Conservation (phyloP, 768 basidiomycete species). For the Boletus speciosus region DNA sequence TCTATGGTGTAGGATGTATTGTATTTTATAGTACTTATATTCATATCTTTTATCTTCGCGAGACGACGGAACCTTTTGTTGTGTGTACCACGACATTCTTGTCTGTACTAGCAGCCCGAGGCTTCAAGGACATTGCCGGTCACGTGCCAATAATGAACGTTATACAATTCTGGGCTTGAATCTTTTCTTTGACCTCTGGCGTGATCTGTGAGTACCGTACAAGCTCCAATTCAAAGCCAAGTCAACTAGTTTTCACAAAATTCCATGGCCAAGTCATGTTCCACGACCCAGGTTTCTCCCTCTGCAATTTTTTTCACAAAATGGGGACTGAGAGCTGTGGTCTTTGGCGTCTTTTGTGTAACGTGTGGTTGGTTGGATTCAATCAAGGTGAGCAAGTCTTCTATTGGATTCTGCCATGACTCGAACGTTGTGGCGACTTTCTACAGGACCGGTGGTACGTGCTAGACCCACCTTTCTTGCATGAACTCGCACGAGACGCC, state of each 20-base stretch:
- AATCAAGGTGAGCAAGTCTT: slow-evolving; percentile 50
- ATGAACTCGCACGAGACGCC: slow-evolving; percentile 71
- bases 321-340: slow-evolving; percentile 32
- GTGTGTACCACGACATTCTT: no score
- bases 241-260: neutral
- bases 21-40: slow-evolving; percentile 34
- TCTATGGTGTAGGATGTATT: slow-evolving; percentile 28
- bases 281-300: neutral
- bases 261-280: slow-evolving; percentile 18
- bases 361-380: slow-evolving; percentile 53
- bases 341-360: slow-evolving; percentile 29
- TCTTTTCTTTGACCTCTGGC: neutral
- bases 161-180: neutral
- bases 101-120: no score
- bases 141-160: neutral
- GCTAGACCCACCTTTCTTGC: slow-evolving; percentile 68
- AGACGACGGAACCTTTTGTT: neutral
- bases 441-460: slow-evolving; percentile 82
- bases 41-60: slow-evolving; percentile 12
- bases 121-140: neutral
- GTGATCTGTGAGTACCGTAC: neutral
- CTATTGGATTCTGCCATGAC: neutral
- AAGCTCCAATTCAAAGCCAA: neutral
- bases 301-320: slow-evolving; percentile 19
- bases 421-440: neutral